A percentile compares a stretch with the other conserved stretches of the same genome.
Conservation (phyloP, 192 early-diverging fungal genomes). For the Coemansia sp. region DNA sequence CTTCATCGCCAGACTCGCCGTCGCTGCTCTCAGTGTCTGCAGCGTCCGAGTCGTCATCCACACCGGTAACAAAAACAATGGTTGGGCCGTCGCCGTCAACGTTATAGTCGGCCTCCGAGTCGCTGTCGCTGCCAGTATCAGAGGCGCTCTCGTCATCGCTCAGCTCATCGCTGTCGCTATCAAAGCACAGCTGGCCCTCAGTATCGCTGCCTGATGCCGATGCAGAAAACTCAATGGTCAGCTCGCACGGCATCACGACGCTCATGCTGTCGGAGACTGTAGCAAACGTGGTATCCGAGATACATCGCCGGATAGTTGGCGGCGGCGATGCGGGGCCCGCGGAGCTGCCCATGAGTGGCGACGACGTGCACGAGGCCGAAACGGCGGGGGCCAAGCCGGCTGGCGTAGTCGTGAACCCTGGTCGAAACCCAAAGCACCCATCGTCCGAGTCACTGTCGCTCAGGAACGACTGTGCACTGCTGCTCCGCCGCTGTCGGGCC, state of each 20-base stretch:
- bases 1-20: neutral
- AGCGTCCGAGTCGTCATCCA: neutral
- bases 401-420: slow-evolving; percentile 12
- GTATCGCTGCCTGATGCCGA: neutral
- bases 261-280: neutral
- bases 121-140: neutral
- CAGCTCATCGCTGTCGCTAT: too few species aligned
- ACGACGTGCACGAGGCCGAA: slow-evolving; percentile 11
- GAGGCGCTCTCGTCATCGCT: neutral
- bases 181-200: too few species aligned
- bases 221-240: slow-evolving; percentile 14
- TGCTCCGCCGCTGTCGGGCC: neutral
- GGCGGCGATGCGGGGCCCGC: neutral
- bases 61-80: slow-evolving; percentile 1
- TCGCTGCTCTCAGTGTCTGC: slow-evolving; percentile 7
- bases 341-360: slow-evolving; percentile 5
- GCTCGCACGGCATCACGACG: neutral
- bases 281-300: slow-evolving; percentile 11
- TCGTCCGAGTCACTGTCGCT: slow-evolving; percentile 20
- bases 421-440: slow-evolving; percentile 9
- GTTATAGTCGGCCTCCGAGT: neutral
- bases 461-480: slow-evolving; percentile 4
- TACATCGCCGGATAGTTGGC: slow-evolving; percentile 12
- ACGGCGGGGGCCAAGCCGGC: neutral
- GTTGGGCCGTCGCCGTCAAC: neutral